These are phyloP conservation scores for Plasmodiophora brassicae DNA, from an alignment of 208 protist species.

Conservation along the genomic window DNA sequence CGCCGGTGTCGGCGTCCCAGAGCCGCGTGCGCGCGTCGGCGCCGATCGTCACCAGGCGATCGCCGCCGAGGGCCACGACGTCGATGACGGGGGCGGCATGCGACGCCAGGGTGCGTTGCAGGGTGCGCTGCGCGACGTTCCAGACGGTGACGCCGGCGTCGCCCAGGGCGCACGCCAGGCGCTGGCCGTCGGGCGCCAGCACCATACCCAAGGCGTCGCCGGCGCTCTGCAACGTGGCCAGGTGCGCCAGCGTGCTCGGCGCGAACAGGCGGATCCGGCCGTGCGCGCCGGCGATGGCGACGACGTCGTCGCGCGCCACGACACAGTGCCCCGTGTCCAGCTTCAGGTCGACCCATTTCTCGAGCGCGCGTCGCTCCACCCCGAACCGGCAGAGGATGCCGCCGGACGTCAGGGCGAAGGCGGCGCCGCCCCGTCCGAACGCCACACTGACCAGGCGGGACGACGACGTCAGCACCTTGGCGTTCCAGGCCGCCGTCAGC, in stretches of 20 bases:
- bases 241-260: background rate
- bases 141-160: background rate
- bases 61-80: background rate
- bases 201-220: background rate
- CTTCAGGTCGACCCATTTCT: slow-evolving; percentile 30
- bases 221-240: background rate
- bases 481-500: background rate
- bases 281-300: background rate
- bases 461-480: background rate
- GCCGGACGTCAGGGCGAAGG: background rate
- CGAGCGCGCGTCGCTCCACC: background rate
- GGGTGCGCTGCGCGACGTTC: background rate
- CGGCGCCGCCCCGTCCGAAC: too few relatives aligned
- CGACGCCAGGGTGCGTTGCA: background rate
- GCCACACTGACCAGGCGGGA: too few relatives aligned
- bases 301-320: background rate
- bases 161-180: background rate
- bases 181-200: background rate
- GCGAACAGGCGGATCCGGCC: background rate
- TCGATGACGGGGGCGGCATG: background rate
- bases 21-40: too few relatives aligned
- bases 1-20: too few relatives aligned
- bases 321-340: background rate
- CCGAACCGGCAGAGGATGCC: background rate
- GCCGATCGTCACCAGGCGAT: too few relatives aligned